Evolutionary conservation across 495 filamentous ascomycete genomes (phyloP).

Genomic region (Aspergillus incahuasiensis): DNA sequence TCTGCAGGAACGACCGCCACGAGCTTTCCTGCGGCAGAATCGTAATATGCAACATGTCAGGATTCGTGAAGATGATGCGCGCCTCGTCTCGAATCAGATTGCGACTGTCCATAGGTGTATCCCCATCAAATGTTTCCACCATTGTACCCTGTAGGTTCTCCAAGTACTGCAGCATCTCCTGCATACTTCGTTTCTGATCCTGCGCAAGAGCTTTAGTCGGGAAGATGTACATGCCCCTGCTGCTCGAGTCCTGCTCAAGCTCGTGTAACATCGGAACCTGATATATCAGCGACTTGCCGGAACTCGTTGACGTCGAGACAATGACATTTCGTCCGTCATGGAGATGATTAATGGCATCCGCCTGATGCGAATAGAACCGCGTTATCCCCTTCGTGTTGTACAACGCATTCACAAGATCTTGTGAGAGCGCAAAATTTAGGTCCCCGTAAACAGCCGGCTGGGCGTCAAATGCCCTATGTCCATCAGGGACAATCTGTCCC

Average conservation of each 20-base stretch:
- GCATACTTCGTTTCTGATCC: conserved; percentile 85
- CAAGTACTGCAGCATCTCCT: conserved; percentile 79
- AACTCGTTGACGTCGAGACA: conserved; percentile 90
- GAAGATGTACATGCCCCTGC: conserved; percentile 95
- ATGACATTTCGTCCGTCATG: conserved; percentile 83
- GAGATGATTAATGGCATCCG: conserved; percentile 89
- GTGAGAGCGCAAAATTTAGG: conserved; percentile 78
- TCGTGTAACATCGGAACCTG: conserved; percentile 90
- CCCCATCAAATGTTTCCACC: conserved; percentile 94
- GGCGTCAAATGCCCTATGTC: conserved; percentile 87
- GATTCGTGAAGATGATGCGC: conserved; percentile 95
- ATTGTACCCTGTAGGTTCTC: conserved; percentile 65
- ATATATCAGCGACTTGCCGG: conserved; percentile 95
- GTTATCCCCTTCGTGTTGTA: conserved; percentile 87
- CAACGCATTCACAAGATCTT: conserved; percentile 87
- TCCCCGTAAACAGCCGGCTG: conserved; percentile 81
- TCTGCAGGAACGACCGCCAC: conserved; percentile 85
- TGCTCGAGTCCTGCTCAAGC: conserved; percentile 69
- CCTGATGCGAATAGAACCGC: conserved; percentile 88
- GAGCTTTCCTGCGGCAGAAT: conserved; percentile 87
- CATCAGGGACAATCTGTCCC: conserved; percentile 89
- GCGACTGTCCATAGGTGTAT: conserved; percentile 77
- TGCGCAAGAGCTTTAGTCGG: conserved; percentile 97
- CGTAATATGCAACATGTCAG: conserved; percentile 95
- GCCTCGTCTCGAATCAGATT: conserved; percentile 82